Evolutionary conservation across 2,329 filamentous ascomycete genomes (phyloP), one percentile per base, ranked within the genome.

Genomic region (Colletotrichum sp.): DNA sequence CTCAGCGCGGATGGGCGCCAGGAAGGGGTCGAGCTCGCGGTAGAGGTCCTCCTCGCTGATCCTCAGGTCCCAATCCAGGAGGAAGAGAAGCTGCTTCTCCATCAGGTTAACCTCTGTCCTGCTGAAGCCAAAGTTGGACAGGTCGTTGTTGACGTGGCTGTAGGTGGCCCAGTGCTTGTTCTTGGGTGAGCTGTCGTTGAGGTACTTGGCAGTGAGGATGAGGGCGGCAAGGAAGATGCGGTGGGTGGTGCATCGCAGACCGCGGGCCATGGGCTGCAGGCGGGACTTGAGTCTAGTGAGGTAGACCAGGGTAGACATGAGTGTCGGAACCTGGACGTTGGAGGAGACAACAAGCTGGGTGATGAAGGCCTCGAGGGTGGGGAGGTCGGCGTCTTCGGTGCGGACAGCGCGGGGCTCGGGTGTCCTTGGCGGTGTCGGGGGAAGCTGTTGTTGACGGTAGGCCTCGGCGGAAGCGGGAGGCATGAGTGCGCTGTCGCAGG

Each of bases 101-200:
- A 99, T 99, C 77, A 98, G 90, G 88, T 99, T 99, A 81, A 99
- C 97, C 87, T 99, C 97, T 43, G 95, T 97, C 79, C 96, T 91
- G 81, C 93, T 96, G 89, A 99, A 98, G 80, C 96, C 95, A 82
- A 98, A 99, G 82, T 89, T 91, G 82, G 88, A 89, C 77, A 80
- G 83, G 10, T 89, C 87, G 13, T 93, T 92, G 84, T 89, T 94
- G 80, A 98, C 93, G 81, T 93, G 88, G 76, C 94, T 98, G 89
- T 98, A 99, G 81, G 93, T 94, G 78, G 97, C 96, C 97, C 97
- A 99, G 90, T 99, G 97, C 93, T 98, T 98, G 92, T 99, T 99
- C 93, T 98, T 98, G 78, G 97, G 97, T 15, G 96, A 98, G 77
- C 96, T 98, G 89, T 98, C 97, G 85, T 99, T 98, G 80, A 98